Evolutionary conservation across 306 rosid genomes (phyloP).

Genomic region (Cyamopsis tetragonoloba): DNA sequence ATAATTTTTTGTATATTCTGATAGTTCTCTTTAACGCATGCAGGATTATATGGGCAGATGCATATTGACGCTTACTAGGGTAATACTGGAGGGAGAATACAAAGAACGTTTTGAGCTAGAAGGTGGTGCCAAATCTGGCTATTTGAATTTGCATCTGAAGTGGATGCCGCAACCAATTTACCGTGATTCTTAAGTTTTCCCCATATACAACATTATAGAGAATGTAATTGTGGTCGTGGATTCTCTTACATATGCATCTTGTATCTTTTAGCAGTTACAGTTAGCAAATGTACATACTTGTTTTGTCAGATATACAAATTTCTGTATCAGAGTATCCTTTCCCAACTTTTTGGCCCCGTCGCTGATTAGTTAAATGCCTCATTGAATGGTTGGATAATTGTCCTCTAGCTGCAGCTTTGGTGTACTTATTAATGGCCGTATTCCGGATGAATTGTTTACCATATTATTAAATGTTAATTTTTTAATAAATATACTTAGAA

Average conservation of each 20-base stretch:
- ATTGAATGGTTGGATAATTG: not conserved
- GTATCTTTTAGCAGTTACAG: constrained; percentile 12
- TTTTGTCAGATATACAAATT: constrained; percentile 21
- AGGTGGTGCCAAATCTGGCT: constrained; percentile 82
- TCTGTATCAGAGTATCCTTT: not conserved
- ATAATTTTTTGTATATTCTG: not conserved
- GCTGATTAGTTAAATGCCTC: not conserved
- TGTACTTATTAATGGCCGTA: not conserved
- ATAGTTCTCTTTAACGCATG: constrained; percentile 8
- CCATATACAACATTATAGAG: not conserved
- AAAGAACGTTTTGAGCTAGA: constrained; percentile 70
- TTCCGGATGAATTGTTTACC: not conserved
- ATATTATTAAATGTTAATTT: not conserved
- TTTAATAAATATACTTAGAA: not conserved
- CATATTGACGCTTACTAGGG: constrained; percentile 85
- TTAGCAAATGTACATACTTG: constrained; percentile 43
- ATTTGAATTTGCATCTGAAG: constrained; percentile 73
- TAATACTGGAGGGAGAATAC: constrained; percentile 82
- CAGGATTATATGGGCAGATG: constrained; percentile 95
- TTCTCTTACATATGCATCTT: not conserved
- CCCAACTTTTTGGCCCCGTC: not conserved
- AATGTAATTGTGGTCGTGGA: constrained; percentile 21
- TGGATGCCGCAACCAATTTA: constrained; percentile 90
- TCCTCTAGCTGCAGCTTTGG: not conserved
- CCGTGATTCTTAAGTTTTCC: constrained; percentile 58